Percentiles rank a stretch among this genome's conserved stretches.
These are phyloP conservation scores for Beverwykella pulmonaria DNA, from an alignment of 495 filamentous ascomycete genomes.

Conservation along the genomic window DNA sequence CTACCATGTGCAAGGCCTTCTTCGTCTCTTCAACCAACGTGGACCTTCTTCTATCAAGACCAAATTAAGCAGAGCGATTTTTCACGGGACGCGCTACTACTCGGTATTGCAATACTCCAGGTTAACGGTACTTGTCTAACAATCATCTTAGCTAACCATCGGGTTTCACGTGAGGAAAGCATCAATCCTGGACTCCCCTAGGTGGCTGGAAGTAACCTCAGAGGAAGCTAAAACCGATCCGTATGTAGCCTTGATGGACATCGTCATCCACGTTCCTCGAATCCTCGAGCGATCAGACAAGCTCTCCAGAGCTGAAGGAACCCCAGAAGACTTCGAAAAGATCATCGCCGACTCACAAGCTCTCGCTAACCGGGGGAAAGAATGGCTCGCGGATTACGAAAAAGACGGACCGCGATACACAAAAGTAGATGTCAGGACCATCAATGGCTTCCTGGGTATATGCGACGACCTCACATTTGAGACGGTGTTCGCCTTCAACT, in stretches of 20 bases:
- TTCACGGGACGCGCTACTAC: slow-evolving; percentile 32
- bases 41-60: slow-evolving; percentile 24
- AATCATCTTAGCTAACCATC: slow-evolving; percentile 15
- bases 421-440: background rate
- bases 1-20: slow-evolving; percentile 29
- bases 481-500: slow-evolving; percentile 23
- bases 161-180: slow-evolving; percentile 25
- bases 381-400: slow-evolving; percentile 24
- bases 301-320: background rate
- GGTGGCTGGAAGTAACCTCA: slow-evolving; percentile 26
- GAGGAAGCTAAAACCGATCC: slow-evolving; percentile 15
- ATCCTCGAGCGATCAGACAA: slow-evolving; percentile 31
- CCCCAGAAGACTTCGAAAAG: slow-evolving; percentile 15
- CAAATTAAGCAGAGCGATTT: slow-evolving; percentile 11
- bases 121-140: background rate
- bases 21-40: slow-evolving; percentile 22
- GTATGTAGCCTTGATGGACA: slow-evolving; percentile 23
- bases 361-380: background rate
- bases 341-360: slow-evolving; percentile 16
- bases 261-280: slow-evolving; percentile 29
- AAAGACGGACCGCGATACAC: slow-evolving; percentile 17
- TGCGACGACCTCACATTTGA: slow-evolving; percentile 12
- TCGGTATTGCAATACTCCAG: slow-evolving; percentile 10
- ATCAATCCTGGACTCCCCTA: slow-evolving; percentile 24
- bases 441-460: slow-evolving; percentile 16